Percentiles rank a stretch among this genome's conserved stretches.
Conservation (phyloP, 1,284 basidiomycete species). For the Apiotrichum gracile region DNA sequence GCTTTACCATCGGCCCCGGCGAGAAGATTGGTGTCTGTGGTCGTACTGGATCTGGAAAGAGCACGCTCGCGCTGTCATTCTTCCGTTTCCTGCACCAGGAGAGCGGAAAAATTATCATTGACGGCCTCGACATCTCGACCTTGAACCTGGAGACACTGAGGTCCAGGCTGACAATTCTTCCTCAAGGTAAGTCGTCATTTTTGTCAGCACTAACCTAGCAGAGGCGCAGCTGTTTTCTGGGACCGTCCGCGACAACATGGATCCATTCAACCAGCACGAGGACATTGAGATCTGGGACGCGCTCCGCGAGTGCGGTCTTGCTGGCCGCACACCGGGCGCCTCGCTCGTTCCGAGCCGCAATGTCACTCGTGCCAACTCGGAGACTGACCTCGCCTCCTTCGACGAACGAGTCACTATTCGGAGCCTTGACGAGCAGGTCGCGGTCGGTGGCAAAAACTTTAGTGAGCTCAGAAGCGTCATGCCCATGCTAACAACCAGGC, state of each 20-base stretch:
- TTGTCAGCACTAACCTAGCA: background rate
- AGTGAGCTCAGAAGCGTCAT: conserved; percentile 21
- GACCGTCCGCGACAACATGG: conserved; percentile 48
- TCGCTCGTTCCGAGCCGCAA: conserved; percentile 22
- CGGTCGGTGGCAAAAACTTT: conserved; percentile 49
- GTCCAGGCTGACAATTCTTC: conserved; percentile 52
- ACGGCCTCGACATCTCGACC: conserved; percentile 50
- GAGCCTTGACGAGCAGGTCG: conserved; percentile 50
- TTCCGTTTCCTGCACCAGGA: conserved; percentile 51
- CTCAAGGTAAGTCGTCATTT: conserved; percentile 40
- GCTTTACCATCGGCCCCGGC: conserved; percentile 49
- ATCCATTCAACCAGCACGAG: conserved; percentile 50
- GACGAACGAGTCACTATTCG: conserved; percentile 49
- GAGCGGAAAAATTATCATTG: conserved; percentile 47
- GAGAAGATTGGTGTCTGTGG: conserved; percentile 55
- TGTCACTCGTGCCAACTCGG: conserved; percentile 14
- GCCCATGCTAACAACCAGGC: conserved; percentile 37
- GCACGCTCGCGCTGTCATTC: conserved; percentile 48
- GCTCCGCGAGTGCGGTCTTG: conserved; percentile 50
- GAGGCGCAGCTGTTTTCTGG: conserved; percentile 50
- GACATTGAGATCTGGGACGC: conserved; percentile 53
- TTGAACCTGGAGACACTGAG: conserved; percentile 50
- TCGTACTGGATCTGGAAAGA: conserved; percentile 49
- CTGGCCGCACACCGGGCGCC: conserved; percentile 33
- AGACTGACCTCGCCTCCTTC: conserved; percentile 8